These are phyloP conservation scores for Pouteria campechiana DNA, from an alignment of 179 eudicot genomes.

Conservation along the genomic window DNA sequence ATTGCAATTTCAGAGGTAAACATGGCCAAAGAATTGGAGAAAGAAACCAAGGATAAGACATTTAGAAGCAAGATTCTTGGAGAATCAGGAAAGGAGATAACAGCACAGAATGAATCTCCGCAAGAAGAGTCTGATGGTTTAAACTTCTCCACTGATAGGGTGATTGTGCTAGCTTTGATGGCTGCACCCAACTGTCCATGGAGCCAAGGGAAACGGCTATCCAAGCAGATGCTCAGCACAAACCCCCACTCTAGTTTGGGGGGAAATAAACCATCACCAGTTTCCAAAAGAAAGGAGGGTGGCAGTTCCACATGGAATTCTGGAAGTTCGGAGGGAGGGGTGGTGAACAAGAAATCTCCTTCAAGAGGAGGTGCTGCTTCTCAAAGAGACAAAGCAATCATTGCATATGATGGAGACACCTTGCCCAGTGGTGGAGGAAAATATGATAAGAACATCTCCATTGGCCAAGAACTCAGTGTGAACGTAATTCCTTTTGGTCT, in stretches of 20 bases:
- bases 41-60: too few relatives aligned
- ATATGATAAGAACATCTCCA: slow-evolving; percentile 8
- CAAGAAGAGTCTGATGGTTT: too few relatives aligned
- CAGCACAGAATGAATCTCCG: too few relatives aligned
- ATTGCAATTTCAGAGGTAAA: too few relatives aligned
- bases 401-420: slow-evolving; percentile 11
- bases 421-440: slow-evolving; percentile 9
- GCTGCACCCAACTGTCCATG: slow-evolving; percentile 24
- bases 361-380: slow-evolving; percentile 2
- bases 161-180: slow-evolving; percentile 32
- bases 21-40: too few relatives aligned
- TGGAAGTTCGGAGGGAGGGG: slow-evolving; percentile 3
- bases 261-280: slow-evolving; percentile 20
- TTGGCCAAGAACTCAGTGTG: slow-evolving; percentile 18
- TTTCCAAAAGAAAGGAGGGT: slow-evolving; percentile 5
- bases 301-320: slow-evolving; percentile 11
- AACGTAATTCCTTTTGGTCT: slow-evolving; percentile 38
- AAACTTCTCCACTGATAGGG: slow-evolving; percentile 3
- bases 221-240: slow-evolving; percentile 5
- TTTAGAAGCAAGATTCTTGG: too few relatives aligned
- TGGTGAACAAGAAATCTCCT: slow-evolving; percentile 11
- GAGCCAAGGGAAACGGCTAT: slow-evolving; percentile 11
- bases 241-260: slow-evolving; percentile 2
- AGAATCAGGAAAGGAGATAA: too few relatives aligned
- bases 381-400: slow-evolving; percentile 5